Percentiles rank a stretch among this genome's conserved stretches.
These are phyloP conservation scores for Erysiphe pisi DNA, from an alignment of 2,329 filamentous ascomycete species.

Conservation along the genomic window DNA sequence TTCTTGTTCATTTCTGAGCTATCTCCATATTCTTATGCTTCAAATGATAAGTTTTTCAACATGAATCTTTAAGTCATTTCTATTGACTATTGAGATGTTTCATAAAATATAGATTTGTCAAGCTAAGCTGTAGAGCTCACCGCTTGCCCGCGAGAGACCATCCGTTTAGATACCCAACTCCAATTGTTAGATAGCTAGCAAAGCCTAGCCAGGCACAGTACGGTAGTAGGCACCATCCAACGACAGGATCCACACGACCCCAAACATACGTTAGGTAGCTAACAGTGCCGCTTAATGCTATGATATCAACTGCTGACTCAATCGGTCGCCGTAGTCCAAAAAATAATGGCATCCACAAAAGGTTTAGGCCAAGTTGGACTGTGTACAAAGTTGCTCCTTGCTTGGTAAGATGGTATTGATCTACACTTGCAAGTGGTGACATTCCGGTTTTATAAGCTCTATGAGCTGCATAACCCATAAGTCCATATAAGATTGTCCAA, in stretches of 20 bases:
- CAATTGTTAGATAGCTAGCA: constrained; percentile 71
- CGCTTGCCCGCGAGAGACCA: constrained; percentile 47
- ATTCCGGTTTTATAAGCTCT: constrained; percentile 48
- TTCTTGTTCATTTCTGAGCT: no score
- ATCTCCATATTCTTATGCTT: no score
- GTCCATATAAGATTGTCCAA: constrained; percentile 54
- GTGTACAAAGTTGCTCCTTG: constrained; percentile 72
- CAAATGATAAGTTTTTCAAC: no score
- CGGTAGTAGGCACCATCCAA: constrained; percentile 64
- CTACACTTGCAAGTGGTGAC: constrained; percentile 39
- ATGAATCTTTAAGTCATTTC: no score
- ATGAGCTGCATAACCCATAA: constrained; percentile 85
- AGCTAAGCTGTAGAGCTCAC: constrained; percentile 30
- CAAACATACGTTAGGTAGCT: constrained; percentile 66
- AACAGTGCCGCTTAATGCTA: constrained; percentile 60
- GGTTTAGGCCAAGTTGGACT: constrained; percentile 72
- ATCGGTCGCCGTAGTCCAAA: constrained; percentile 65
- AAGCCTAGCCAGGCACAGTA: constrained; percentile 82
- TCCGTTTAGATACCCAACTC: constrained; percentile 55
- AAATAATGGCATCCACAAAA: constrained; percentile 88
- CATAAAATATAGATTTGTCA: no score
- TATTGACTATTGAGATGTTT: no score
- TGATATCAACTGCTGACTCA: constrained; percentile 63
- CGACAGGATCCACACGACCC: constrained; percentile 59
- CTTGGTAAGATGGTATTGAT: constrained; percentile 41